A percentile compares a stretch with the other conserved stretches of the same genome.
phyloP scores from a whole-genome alignment of 2,329 filamentous ascomycete species.

The Hypoxylon sp. region DNA sequence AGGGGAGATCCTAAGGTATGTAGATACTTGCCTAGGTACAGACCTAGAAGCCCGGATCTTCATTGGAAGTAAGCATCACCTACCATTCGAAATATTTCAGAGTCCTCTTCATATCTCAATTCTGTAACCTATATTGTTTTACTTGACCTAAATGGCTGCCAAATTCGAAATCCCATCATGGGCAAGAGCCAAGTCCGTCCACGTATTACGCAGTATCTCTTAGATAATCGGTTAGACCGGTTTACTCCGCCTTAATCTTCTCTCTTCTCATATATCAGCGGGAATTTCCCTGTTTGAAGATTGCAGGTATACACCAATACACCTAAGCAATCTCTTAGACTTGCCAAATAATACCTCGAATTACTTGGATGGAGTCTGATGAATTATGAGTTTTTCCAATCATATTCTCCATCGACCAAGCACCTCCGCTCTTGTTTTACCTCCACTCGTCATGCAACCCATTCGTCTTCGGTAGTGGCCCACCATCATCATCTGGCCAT shows the following conservation, averaged over 20 bases:
- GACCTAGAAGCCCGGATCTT: background rate
- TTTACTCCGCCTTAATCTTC: background rate
- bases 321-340: constrained; percentile 20
- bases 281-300: background rate
- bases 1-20: background rate
- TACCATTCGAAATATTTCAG: background rate
- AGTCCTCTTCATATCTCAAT: constrained; percentile 5
- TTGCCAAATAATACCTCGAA: constrained; percentile 4
- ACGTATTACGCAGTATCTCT: constrained; percentile 12
- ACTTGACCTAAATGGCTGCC: constrained; percentile 32
- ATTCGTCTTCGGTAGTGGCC: background rate
- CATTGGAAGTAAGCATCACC: constrained; percentile 15
- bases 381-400: background rate
- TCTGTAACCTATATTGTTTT: constrained; percentile 18
- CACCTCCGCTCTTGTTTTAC: background rate
- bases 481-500: background rate
- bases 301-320: constrained; percentile 1
- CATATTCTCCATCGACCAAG: background rate
- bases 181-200: constrained; percentile 30
- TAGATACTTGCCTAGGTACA: constrained; percentile 1
- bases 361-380: background rate
- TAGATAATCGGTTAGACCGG: background rate
- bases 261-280: background rate
- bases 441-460: constrained; percentile 18
- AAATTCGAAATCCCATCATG: constrained; percentile 7